Conservation (phyloP, 495 filamentous ascomycete genomes). For the Parachaetomium inaequale region DNA sequence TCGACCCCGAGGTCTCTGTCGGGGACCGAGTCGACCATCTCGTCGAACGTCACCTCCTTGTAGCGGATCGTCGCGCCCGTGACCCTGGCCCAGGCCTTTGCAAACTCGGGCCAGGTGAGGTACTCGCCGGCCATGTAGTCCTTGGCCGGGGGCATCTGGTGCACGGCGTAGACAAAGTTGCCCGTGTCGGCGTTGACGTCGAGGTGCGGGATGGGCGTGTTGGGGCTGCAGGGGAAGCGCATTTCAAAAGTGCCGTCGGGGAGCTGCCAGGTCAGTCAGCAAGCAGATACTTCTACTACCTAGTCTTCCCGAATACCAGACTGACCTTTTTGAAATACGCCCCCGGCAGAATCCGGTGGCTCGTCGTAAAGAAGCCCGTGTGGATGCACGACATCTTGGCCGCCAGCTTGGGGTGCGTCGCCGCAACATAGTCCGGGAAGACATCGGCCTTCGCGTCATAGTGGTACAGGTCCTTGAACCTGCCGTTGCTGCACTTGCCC, state of each 20-base stretch:
- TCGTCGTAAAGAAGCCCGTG: conserved; percentile 44
- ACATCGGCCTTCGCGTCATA: conserved; percentile 45
- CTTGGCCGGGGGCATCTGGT: conserved; percentile 42
- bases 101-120: conserved; percentile 36
- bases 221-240: conserved; percentile 35
- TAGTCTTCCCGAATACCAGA: neutral
- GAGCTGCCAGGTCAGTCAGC: conserved; percentile 17
- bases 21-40: conserved; percentile 31
- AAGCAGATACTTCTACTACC: no score
- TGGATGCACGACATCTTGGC: conserved; percentile 47
- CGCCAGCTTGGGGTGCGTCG: conserved; percentile 39
- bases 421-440: conserved; percentile 39
- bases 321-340: conserved; percentile 39
- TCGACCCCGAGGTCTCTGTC: conserved; percentile 37
- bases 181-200: conserved; percentile 41
- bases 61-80: conserved; percentile 28
- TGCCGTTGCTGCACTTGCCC: conserved; percentile 36
- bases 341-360: conserved; percentile 36
- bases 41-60: conserved; percentile 36
- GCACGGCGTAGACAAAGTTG: conserved; percentile 42
- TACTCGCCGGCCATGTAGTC: conserved; percentile 40
- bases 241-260: conserved; percentile 37
- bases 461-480: conserved; percentile 40
- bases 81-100: conserved; percentile 33
- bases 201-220: conserved; percentile 36